Percentiles rank a stretch among this genome's conserved stretches.
Conservation (phyloP, 2,329 filamentous ascomycete species). For the Neopestalotiopsis clavispora region DNA sequence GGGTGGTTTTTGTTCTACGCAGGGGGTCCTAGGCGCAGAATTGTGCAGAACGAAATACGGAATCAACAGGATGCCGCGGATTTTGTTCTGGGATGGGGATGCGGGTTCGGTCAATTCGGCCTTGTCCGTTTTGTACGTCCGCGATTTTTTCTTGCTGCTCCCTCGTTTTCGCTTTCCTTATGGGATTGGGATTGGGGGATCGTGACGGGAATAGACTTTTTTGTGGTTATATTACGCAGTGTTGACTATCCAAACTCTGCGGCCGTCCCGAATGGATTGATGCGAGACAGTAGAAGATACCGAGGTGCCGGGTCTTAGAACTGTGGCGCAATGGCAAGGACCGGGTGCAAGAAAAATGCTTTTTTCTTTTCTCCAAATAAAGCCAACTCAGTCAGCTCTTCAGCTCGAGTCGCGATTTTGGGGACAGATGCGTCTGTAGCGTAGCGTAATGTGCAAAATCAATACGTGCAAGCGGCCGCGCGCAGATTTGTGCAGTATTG, state of each 20-base stretch:
- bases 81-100: background rate
- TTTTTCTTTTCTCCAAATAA: background rate
- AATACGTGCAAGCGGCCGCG: background rate
- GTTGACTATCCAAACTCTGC: background rate
- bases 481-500: background rate
- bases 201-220: slow-evolving; percentile 10
- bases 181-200: background rate
- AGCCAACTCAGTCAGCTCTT: background rate
- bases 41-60: slow-evolving; percentile 3
- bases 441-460: background rate
- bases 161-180: background rate
- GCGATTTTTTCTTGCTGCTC: background rate
- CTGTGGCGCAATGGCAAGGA: slow-evolving; percentile 8
- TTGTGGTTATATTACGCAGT: background rate
- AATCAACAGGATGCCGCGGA: background rate
- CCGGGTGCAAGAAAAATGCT: background rate
- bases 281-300: slow-evolving; percentile 9
- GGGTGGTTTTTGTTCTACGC: slow-evolving; percentile 8
- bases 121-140: background rate
- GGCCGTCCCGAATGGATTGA: slow-evolving; percentile 1
- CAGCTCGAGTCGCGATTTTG: background rate
- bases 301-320: slow-evolving; percentile 10
- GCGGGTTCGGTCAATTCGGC: background rate
- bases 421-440: background rate
- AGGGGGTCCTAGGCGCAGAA: background rate